Conservation (phyloP, 164 flowering plant genomes). For the Stephania yunnanensis region DNA sequence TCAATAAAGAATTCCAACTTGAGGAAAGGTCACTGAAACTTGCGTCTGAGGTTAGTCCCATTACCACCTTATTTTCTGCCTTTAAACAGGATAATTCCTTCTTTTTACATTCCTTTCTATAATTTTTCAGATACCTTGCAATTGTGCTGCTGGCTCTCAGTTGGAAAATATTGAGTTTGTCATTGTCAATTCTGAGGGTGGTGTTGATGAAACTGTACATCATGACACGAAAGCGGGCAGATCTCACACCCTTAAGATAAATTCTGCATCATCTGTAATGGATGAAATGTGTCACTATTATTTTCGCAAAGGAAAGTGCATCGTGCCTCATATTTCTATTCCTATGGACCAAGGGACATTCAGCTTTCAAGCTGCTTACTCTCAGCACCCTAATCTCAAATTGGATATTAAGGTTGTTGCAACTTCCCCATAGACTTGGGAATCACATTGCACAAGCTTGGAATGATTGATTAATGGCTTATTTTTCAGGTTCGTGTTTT, state of each 20-base stretch:
- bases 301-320: constrained; percentile 54
- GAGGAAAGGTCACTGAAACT: constrained; percentile 42
- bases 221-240: constrained; percentile 30
- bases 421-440: neutral
- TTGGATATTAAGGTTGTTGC: constrained; percentile 35
- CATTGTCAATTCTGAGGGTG: constrained; percentile 45
- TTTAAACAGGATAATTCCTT: neutral
- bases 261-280: constrained; percentile 18
- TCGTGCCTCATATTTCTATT: constrained; percentile 39
- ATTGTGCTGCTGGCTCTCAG: constrained; percentile 40
- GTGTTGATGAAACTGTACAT: constrained; percentile 41
- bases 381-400: constrained; percentile 44
- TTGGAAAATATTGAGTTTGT: constrained; percentile 46
- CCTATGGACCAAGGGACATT: constrained; percentile 41
- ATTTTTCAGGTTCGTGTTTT: constrained; percentile 30
- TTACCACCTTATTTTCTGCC: neutral
- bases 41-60: constrained; percentile 36
- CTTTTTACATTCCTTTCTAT: neutral
- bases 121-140: constrained; percentile 40
- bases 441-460: neutral
- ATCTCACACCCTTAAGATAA: constrained; percentile 43
- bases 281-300: constrained; percentile 30
- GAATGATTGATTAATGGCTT: constrained; percentile 3
- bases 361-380: constrained; percentile 44
- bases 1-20: constrained; percentile 31